A percentile compares a stretch with the other conserved stretches of the same genome.
Conservation (phyloP, 352 stramenopile species). For the Phytophthora sp. region DNA sequence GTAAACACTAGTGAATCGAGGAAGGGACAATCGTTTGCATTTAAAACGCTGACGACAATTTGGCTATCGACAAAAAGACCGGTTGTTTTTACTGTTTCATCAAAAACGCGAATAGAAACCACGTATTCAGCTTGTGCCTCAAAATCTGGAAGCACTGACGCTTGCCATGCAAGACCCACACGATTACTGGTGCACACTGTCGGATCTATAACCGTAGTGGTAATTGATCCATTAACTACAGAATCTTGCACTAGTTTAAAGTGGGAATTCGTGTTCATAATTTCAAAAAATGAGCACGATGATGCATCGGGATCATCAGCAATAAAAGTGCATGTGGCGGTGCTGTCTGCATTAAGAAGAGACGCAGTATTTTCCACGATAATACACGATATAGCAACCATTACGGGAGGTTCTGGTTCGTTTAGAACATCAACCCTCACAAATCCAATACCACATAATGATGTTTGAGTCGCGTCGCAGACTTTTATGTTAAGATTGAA, state of each 20-base stretch:
- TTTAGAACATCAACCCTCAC: conserved; percentile 41
- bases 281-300: conserved; percentile 56
- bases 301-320: conserved; percentile 45
- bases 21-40: conserved; percentile 69
- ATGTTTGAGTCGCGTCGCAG: conserved; percentile 37
- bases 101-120: conserved; percentile 33
- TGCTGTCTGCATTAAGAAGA: conserved; percentile 21
- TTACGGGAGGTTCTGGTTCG: conserved; percentile 40
- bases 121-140: conserved; percentile 41
- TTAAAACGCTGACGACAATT: conserved; percentile 42
- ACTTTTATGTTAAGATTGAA: conserved; percentile 51
- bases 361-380: conserved; percentile 54
- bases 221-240: not conserved
- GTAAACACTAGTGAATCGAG: conserved; percentile 43
- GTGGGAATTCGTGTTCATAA: conserved; percentile 18
- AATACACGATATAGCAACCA: conserved; percentile 34
- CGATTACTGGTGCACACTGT: conserved; percentile 8
- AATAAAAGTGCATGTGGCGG: conserved; percentile 38
- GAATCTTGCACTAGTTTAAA: conserved; percentile 17
- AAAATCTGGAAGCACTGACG: conserved; percentile 33
- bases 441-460: conserved; percentile 45
- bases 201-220: not conserved
- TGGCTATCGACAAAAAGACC: conserved; percentile 28
- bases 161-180: conserved; percentile 21
- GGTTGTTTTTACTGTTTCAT: conserved; percentile 41